Evolutionary conservation across 768 basidiomycete genomes (phyloP).

Genomic region (Leccinum rimulosum): DNA sequence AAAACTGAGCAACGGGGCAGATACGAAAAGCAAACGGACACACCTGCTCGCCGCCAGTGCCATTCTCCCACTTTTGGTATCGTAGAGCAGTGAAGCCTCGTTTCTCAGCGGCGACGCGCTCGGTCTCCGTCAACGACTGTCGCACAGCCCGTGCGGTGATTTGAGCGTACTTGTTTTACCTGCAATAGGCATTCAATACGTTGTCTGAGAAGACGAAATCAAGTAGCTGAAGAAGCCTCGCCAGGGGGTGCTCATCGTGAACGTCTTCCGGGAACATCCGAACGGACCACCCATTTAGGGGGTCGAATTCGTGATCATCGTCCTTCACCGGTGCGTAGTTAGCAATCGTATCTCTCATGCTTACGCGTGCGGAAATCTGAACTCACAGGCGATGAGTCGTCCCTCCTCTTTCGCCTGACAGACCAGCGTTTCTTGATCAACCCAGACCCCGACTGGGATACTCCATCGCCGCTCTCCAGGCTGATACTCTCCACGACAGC

Average conservation of each 20-base stretch:
- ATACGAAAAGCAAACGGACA: constrained; percentile 14
- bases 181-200: constrained; percentile 29
- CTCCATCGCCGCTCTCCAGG: neutral
- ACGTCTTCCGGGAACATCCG: constrained; percentile 31
- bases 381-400: constrained; percentile 71
- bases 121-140: constrained; percentile 84
- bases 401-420: constrained; percentile 79
- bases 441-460: constrained; percentile 56
- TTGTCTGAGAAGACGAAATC: too few relatives aligned
- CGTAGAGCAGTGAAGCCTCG: constrained; percentile 70
- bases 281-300: constrained; percentile 12
- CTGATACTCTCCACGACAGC: constrained; percentile 35
- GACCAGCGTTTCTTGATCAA: constrained; percentile 85
- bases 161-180: constrained; percentile 98
- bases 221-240: constrained; percentile 60
- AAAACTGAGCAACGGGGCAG: neutral
- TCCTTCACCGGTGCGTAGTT: constrained; percentile 41
- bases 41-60: constrained; percentile 80
- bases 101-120: constrained; percentile 85
- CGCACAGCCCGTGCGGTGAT: constrained; percentile 93
- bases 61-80: constrained; percentile 92
- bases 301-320: too few relatives aligned
- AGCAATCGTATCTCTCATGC: neutral
- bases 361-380: neutral
- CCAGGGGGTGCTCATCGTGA: constrained; percentile 75